Evolutionary conservation across 495 filamentous ascomycete species (phyloP), one percentile per base, ranked within the genome.

Genomic region (Xylaria longipes): DNA sequence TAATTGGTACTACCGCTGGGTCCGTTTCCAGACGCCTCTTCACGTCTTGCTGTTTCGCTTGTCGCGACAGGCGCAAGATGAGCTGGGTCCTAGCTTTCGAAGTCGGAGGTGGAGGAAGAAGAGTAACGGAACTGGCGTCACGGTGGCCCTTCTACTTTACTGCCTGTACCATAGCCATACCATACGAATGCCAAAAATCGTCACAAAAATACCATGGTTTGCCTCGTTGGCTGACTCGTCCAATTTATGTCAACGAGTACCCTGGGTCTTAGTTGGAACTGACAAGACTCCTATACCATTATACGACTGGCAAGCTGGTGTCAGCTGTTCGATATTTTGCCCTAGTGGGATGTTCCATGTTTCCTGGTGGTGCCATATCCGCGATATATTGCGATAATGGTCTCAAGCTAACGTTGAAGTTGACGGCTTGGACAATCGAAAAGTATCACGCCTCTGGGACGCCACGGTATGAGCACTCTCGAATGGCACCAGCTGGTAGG

Each of bases 81-180:
- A 48, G 52, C 39, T 67, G 62, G 70, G 39, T 65, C 54, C 41
- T 52, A 61, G 70, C 70, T 67, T 67, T 41, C 22, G 68, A 65
- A 65, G 46, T 48, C 31, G 56, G 66, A 65, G 73, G 70, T 73
- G 76, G 68, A 73, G 54, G 69, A 70, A 70, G 73, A 72, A 73
- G 72, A 74, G 73, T 72, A 77, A 73, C 72, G 72, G 72, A 76
- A 74, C 66, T 72, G 77, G 77, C 72, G 68, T 73, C 69, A 72
- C 35, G 70, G 68, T 68, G 48, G 73, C 75, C 62, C 75, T 74
- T 76, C 61, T 70, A 39, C 58, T 73, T 75, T 77, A 74, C 70
- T 77, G 73, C 76, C 72, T 79, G 77, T 79, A 79, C 73, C 75
- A 79, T 79, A 79, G 72, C 76, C 74, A 79, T 77, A 69, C 77